Conservation (phyloP, 2,329 filamentous ascomycete species). For the Aspergillus awamori region DNA sequence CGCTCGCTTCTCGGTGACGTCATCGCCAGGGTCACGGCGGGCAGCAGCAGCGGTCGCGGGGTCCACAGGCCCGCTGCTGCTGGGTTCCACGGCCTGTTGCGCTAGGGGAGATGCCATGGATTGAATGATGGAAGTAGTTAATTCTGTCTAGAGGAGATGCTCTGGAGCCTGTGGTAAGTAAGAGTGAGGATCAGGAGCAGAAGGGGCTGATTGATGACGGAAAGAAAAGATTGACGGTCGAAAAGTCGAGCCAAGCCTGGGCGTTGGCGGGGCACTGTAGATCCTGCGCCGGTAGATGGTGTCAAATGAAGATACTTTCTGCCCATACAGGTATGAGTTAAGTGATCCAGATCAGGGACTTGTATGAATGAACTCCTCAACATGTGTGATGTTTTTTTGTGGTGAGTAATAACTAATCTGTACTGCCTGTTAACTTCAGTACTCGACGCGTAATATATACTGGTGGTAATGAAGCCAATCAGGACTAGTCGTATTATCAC, state of each 20-base stretch:
- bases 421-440: too few relatives aligned
- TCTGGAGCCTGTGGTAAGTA: neutral
- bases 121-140: neutral
- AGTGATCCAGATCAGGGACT: too few relatives aligned
- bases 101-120: neutral
- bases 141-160: too few relatives aligned
- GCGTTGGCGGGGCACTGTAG: neutral
- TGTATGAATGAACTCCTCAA: too few relatives aligned
- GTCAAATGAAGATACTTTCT: too few relatives aligned
- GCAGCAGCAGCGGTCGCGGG: neutral
- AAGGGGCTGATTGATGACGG: neutral
- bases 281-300: too few relatives aligned
- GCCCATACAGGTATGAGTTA: too few relatives aligned
- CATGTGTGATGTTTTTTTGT: too few relatives aligned
- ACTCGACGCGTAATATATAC: too few relatives aligned
- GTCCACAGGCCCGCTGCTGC: neutral
- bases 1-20: conserved; percentile 6
- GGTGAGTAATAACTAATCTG: too few relatives aligned
- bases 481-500: too few relatives aligned
- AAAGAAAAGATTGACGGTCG: neutral
- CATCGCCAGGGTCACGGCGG: neutral
- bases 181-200: neutral
- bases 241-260: neutral
- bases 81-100: neutral
- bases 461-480: too few relatives aligned